Evolutionary conservation across 345 rosid species (phyloP), one percentile per base, ranked within the genome.

Genomic region (Jatropha curcas): DNA sequence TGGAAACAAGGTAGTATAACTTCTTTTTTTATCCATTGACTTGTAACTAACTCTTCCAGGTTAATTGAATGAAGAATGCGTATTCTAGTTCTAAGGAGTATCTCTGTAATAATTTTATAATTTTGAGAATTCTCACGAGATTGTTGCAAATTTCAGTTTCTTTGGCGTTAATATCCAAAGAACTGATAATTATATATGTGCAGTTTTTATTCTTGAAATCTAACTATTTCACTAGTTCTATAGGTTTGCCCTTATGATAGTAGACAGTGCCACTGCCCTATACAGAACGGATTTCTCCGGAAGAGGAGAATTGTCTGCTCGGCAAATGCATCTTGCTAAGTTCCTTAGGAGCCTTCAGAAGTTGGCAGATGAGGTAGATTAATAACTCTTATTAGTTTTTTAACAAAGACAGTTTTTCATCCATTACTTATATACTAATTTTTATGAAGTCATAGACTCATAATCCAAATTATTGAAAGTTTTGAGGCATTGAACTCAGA

Each of bases 291-390:
- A 92, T 87, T 95, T 91, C 80, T 84, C 88, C 39, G 99, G 98
- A 65, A 89, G 99, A 71, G 99, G 98, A 50, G 99, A 92, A 80
- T 88, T 95, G 68, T 91, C 98, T 22, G 98, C 98, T 11, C 84
- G 97, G 70, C 99, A 95, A 80, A 95, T 91, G 99, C 99, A 95
- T 86, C 98, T 95, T 37, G 99, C 97, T 6, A 95, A 95, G 82
- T 95, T 95, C 79, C 89, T 92, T 51, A 87, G 98, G 83, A 89
- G 98, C 77, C 94, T 95, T 65, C 98, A 95, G 86, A 95, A 91
- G 79, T 77, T 95, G 80, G 97, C 96, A 28, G 99, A 95, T 80
- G 98, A 95, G 98, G 98, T 90, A 73, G 60, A 48, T 61, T 55
- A 8, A 24, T 2, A 30, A 27, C 45, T 17, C n/a, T n/a, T n/a